These are phyloP conservation scores for Tolypocladium pustulatum DNA, from an alignment of 2,329 filamentous ascomycete genomes.

Conservation along the genomic window DNA sequence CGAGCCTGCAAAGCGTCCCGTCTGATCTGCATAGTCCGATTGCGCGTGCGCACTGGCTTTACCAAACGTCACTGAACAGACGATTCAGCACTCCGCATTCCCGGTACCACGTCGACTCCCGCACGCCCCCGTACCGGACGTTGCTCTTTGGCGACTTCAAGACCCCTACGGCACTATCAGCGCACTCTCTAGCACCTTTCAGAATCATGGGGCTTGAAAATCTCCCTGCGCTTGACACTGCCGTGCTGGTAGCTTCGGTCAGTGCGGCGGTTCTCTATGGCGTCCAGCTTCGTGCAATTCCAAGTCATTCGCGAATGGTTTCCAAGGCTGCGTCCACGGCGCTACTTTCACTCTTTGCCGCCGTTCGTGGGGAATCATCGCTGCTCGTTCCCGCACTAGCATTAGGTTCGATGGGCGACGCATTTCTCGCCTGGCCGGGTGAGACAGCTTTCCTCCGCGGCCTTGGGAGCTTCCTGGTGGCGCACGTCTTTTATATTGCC, in stretches of 20 bases:
- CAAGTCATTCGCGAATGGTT: slow-evolving; percentile 15
- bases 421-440: slow-evolving; percentile 23
- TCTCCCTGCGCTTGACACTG: not conserved
- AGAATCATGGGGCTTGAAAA: not conserved
- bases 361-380: slow-evolving; percentile 5
- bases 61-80: not conserved
- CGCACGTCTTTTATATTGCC: slow-evolving; percentile 21
- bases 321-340: slow-evolving; percentile 20
- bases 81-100: not conserved
- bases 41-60: not conserved
- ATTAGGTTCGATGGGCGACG: slow-evolving; percentile 22
- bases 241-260: slow-evolving; percentile 1
- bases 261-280: slow-evolving; percentile 10
- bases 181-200: not conserved
- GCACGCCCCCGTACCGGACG: not conserved
- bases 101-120: not conserved
- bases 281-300: slow-evolving; percentile 8
- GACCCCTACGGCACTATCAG: not conserved
- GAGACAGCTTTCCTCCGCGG: slow-evolving; percentile 20
- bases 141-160: not conserved
- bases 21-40: not conserved
- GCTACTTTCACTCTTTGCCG: slow-evolving; percentile 14
- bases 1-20: not conserved
- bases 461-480: slow-evolving; percentile 20
- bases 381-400: slow-evolving; percentile 17